Conservation (phyloP, 306 rosid genomes). For the Corylus heterophylla region DNA sequence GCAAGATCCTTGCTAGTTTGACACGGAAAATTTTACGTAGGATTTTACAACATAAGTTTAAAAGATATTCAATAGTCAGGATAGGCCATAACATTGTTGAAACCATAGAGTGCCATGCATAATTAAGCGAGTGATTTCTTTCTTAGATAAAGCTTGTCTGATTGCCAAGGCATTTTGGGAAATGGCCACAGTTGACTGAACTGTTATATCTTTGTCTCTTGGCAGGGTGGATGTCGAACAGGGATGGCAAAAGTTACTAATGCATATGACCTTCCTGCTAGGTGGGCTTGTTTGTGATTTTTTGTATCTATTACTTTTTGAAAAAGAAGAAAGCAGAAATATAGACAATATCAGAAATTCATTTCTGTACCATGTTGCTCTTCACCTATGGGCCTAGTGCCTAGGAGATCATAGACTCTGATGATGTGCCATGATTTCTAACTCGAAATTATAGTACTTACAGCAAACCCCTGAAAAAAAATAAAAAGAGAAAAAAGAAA, state of each 20-base stretch:
- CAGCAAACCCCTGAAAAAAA: background rate
- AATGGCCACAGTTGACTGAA: conserved; percentile 25
- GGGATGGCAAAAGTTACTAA: conserved; percentile 96
- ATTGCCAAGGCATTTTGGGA: conserved; percentile 15
- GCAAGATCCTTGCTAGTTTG: background rate
- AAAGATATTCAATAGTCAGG: background rate
- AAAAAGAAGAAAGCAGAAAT: conserved; percentile 17
- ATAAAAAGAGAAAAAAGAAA: background rate
- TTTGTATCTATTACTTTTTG: background rate
- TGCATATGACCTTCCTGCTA: conserved; percentile 96
- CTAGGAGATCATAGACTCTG: conserved; percentile 9
- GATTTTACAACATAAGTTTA: background rate
- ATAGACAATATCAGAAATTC: conserved; percentile 17
- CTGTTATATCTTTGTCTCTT: conserved; percentile 33
- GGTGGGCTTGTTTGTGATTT: conserved; percentile 49
- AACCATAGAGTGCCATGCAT: background rate
- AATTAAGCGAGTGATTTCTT: background rate
- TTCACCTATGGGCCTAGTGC: conserved; percentile 8
- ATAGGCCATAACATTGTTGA: background rate
- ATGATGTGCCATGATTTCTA: conserved; percentile 3
- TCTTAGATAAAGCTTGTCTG: conserved; percentile 8
- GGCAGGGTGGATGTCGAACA: conserved; percentile 97
- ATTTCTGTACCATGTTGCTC: background rate
- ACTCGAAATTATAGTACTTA: background rate
- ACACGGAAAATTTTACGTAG: background rate